Evolutionary conservation across 1,139 yeast species (phyloP).

Genomic region (Blastobotrys niveus): DNA sequence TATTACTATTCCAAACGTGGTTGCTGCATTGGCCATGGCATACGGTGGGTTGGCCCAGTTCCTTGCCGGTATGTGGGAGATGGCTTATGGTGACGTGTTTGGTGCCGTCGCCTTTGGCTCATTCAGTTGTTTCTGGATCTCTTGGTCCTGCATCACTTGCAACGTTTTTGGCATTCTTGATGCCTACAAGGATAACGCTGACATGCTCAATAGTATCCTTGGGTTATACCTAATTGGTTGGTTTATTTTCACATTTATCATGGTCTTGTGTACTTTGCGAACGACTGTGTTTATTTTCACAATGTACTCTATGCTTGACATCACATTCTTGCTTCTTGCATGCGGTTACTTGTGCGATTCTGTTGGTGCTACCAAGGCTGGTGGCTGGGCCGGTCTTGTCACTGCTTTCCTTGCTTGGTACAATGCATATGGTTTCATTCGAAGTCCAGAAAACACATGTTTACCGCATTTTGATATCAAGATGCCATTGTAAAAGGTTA

Average conservation of each 20-base stretch:
- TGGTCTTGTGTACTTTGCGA: conserved; percentile 62
- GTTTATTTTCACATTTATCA: conserved; percentile 70
- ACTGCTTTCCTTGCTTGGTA: conserved; percentile 86
- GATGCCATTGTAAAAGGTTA: neutral
- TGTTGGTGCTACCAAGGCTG: conserved; percentile 51
- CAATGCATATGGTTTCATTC: conserved; percentile 54
- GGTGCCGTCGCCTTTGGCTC: conserved; percentile 81
- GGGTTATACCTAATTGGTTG: conserved; percentile 76
- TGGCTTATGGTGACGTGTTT: conserved; percentile 66
- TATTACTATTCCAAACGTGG: conserved; percentile 46
- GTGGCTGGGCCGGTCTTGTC: conserved; percentile 71
- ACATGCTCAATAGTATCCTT: conserved; percentile 48
- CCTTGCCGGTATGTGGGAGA: conserved; percentile 72
- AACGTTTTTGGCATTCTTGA: conserved; percentile 67
- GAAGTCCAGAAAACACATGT: neutral
- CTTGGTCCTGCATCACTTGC: conserved; percentile 62
- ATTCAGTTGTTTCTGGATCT: conserved; percentile 83
- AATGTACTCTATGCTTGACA: conserved; percentile 55
- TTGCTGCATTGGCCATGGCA: conserved; percentile 72
- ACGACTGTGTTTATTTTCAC: conserved; percentile 75
- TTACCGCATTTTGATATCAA: neutral
- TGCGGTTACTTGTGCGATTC: conserved; percentile 49
- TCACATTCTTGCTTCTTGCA: conserved; percentile 65
- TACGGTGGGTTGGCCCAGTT: conserved; percentile 78
- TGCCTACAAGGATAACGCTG: conserved; percentile 43